These are phyloP conservation scores for Phanerodontia chrysosporium DNA, from an alignment of 768 basidiomycete genomes.

Conservation along the genomic window DNA sequence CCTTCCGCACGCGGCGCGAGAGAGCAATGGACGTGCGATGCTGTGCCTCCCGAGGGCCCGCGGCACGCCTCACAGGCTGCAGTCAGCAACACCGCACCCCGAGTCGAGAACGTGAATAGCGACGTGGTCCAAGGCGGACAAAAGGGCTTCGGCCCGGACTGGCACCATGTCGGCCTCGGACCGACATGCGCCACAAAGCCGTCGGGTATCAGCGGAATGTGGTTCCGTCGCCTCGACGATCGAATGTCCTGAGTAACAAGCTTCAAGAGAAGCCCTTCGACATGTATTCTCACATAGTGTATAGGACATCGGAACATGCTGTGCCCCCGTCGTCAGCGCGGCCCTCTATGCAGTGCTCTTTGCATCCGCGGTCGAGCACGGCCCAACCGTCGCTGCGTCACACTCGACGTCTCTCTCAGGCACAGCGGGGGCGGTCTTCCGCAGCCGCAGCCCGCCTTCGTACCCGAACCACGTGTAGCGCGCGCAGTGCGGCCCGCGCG, in stretches of 20 bases:
- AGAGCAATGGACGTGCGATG: background rate
- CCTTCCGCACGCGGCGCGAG: background rate
- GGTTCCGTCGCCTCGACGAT: background rate
- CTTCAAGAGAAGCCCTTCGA: background rate
- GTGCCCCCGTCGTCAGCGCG: too few species aligned
- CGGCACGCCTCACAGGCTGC: too few species aligned
- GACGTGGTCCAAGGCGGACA: background rate
- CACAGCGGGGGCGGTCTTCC: background rate
- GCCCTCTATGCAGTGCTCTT: background rate
- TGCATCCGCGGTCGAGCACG: background rate
- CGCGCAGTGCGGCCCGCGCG: slow-evolving; percentile 60
- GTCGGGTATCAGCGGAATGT: background rate
- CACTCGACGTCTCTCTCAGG: background rate
- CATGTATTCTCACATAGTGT: background rate
- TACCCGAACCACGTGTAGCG: slow-evolving; percentile 59
- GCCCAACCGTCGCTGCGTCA: background rate
- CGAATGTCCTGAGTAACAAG: background rate
- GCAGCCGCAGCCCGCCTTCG: slow-evolving; percentile 38
- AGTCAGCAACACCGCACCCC: background rate
- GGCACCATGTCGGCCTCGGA: background rate
- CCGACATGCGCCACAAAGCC: background rate
- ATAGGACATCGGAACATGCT: background rate
- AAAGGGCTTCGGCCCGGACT: background rate
- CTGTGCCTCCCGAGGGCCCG: background rate
- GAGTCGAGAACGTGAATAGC: background rate